A percentile compares a stretch with the other conserved stretches of the same genome.
These are phyloP conservation scores for Metschnikowia reukaufii DNA, from an alignment of 805 yeast species.

Conservation along the genomic window DNA sequence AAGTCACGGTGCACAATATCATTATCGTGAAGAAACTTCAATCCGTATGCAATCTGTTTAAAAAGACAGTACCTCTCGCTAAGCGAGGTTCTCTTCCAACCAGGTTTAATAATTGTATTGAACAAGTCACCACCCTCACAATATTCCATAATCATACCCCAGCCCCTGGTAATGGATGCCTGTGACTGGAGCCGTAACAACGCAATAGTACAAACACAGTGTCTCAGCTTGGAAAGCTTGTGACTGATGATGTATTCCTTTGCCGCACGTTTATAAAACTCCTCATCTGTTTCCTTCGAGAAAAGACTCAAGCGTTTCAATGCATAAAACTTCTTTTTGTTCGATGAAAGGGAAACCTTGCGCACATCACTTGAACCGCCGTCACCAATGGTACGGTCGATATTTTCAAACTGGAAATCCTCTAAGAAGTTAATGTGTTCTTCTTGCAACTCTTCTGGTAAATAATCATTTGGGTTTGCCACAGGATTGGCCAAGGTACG, in stretches of 20 bases:
- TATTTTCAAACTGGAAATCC: constrained; percentile 48
- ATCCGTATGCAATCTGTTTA: constrained; percentile 64
- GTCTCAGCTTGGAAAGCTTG: constrained; percentile 53
- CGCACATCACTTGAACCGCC: constrained; percentile 75
- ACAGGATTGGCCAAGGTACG: constrained; percentile 60
- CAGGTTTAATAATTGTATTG: constrained; percentile 51
- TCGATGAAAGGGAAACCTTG: constrained; percentile 33
- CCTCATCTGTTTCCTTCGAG: constrained; percentile 59
- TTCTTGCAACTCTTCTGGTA: constrained; percentile 57
- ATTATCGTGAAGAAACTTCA: constrained; percentile 59
- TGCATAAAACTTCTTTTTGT: constrained; percentile 54
- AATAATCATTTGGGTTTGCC: constrained; percentile 60
- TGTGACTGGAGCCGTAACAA: constrained; percentile 59
- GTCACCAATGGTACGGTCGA: constrained; percentile 54
- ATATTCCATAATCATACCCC: constrained; percentile 73
- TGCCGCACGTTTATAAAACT: constrained; percentile 62
- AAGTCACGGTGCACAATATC: constrained; percentile 74
- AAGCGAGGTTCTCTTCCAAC: constrained; percentile 56
- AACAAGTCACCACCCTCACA: constrained; percentile 65
- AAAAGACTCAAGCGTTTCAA: constrained; percentile 64
- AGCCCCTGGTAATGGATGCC: constrained; percentile 55
- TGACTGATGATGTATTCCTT: constrained; percentile 66
- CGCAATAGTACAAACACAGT: constrained; percentile 56
- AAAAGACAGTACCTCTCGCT: constrained; percentile 63
- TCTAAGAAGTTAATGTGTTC: constrained; percentile 49